phyloP scores from a whole-genome alignment of 352 stramenopile species.

The Phytopythium mirpurense region DNA sequence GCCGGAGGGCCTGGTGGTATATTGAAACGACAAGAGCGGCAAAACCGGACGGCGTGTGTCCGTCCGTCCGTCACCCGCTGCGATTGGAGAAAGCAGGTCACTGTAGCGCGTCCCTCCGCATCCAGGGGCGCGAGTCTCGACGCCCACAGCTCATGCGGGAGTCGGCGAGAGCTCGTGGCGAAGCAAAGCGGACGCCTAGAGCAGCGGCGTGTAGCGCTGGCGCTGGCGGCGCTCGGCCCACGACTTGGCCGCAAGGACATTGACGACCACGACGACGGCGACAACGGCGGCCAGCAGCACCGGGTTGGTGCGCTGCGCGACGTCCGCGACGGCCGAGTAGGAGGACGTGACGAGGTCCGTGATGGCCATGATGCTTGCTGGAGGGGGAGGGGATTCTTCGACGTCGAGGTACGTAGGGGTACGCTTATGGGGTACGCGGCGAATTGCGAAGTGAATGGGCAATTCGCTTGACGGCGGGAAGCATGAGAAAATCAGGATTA shows the following conservation, averaged over 20 bases:
- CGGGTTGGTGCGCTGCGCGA: conserved; percentile 23
- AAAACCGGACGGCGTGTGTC: too few relatives aligned
- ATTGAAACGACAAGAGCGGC: too few relatives aligned
- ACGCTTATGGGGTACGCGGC: background rate
- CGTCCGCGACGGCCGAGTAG: conserved; percentile 18
- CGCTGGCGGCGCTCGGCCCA: conserved; percentile 26
- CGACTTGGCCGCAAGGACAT: conserved; percentile 31
- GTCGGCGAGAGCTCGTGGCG: background rate
- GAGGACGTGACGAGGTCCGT: conserved; percentile 21
- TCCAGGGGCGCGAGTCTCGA: too few relatives aligned
- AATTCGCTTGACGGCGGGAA: background rate
- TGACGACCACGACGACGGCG: conserved; percentile 25
- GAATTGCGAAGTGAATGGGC: background rate
- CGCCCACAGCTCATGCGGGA: too few relatives aligned
- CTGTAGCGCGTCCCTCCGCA: too few relatives aligned
- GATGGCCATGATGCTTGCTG: conserved; percentile 13
- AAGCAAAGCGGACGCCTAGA: conserved; percentile 14
- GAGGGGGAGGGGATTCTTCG: background rate
- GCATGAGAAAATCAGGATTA: too few relatives aligned
- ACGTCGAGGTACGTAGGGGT: too few relatives aligned
- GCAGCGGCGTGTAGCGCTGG: conserved; percentile 25
- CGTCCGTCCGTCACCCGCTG: too few relatives aligned
- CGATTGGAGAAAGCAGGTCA: too few relatives aligned
- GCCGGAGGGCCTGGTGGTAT: too few relatives aligned
- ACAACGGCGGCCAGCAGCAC: conserved; percentile 25